These are phyloP conservation scores for Cladosporium sp. DNA, from an alignment of 2,329 filamentous ascomycete species.

Conservation along the genomic window DNA sequence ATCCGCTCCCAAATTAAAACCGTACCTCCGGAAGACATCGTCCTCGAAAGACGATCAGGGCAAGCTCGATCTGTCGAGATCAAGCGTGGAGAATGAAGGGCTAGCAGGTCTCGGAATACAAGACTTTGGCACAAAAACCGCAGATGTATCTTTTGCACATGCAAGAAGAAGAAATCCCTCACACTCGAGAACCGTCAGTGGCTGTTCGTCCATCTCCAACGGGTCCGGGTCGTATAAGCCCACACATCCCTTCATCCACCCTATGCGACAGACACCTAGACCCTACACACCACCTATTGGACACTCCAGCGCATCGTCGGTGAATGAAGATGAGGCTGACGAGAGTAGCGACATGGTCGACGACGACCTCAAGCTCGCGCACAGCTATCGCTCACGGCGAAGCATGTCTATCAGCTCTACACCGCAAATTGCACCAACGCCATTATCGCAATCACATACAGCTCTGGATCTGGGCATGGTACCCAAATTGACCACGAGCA, in stretches of 20 bases:
- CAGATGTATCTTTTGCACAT: conserved; percentile 41
- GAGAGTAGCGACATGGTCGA: conserved; percentile 39
- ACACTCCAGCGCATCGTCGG: conserved; percentile 45
- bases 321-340: conserved; percentile 41
- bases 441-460: conserved; percentile 30
- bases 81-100: conserved; percentile 51
- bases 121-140: conserved; percentile 38
- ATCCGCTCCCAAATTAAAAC: conserved; percentile 47
- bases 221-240: conserved; percentile 44
- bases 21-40: conserved; percentile 52
- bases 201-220: conserved; percentile 51
- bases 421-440: conserved; percentile 21
- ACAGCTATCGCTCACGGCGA: conserved; percentile 34
- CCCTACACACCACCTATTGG: conserved; percentile 51
- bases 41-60: conserved; percentile 43
- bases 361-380: conserved; percentile 39
- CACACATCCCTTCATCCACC: conserved; percentile 50
- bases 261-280: conserved; percentile 53
- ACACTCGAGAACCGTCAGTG: conserved; percentile 53
- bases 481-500: conserved; percentile 43
- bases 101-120: conserved; percentile 52
- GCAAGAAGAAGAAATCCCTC: conserved; percentile 35
- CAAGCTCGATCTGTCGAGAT: conserved; percentile 51
- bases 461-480: conserved; percentile 36
- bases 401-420: conserved; percentile 43